These are phyloP conservation scores for Sporobolomyces roseus DNA, from an alignment of 768 basidiomycete species.

Conservation along the genomic window DNA sequence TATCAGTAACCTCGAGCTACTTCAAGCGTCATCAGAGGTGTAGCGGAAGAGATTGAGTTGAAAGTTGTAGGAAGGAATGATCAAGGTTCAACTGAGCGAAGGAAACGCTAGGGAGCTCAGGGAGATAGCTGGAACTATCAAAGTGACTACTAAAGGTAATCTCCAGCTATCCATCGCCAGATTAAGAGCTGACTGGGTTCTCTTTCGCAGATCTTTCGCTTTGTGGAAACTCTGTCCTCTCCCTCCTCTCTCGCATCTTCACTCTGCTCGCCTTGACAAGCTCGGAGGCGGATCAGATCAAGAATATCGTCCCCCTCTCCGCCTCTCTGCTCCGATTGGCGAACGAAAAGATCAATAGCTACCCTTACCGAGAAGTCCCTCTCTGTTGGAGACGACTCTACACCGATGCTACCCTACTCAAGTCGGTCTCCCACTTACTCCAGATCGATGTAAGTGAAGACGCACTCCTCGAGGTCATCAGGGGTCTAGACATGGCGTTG, in stretches of 20 bases:
- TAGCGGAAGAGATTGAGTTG: neutral
- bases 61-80: neutral
- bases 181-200: too few relatives aligned
- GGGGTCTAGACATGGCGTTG: conserved; percentile 69
- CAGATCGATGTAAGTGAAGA: neutral
- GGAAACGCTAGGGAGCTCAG: neutral
- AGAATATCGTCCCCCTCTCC: neutral
- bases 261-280: neutral
- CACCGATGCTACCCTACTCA: conserved; percentile 68
- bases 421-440: conserved; percentile 25
- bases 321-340: conserved; percentile 54
- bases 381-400: conserved; percentile 53
- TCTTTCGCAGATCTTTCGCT: neutral
- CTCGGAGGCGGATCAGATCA: conserved; percentile 13
- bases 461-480: conserved; percentile 49
- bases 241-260: neutral
- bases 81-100: neutral
- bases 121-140: neutral
- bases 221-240: neutral
- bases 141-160: neutral
- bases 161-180: too few relatives aligned
- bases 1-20: too few relatives aligned
- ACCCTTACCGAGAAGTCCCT: conserved; percentile 48
- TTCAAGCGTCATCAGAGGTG: too few relatives aligned
- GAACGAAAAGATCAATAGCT: conserved; percentile 56